Evolutionary conservation across 768 basidiomycete species (phyloP).

Genomic region (Lactarius deliciosus): DNA sequence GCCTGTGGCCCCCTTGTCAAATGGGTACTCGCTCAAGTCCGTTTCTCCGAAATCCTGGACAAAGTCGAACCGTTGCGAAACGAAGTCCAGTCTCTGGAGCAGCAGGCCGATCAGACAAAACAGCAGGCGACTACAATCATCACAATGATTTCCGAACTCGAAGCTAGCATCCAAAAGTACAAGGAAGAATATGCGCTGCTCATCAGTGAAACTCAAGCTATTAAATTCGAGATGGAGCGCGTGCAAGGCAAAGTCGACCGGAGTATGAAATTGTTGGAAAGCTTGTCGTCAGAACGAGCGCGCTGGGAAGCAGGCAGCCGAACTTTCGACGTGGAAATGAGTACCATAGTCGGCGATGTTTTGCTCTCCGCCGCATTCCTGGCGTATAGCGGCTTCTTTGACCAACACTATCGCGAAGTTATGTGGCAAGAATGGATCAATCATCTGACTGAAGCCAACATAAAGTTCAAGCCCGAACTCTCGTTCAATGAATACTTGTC

Average conservation of each 20-base stretch:
- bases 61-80: conserved; percentile 94
- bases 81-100: conserved; percentile 91
- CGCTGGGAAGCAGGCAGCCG: conserved; percentile 95
- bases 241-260: conserved; percentile 97
- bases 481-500: conserved; percentile 95
- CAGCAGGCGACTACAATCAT: conserved; percentile 89
- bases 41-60: conserved; percentile 96
- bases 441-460: conserved; percentile 84
- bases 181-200: conserved; percentile 97
- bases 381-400: conserved; percentile 97
- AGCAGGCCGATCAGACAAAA: conserved; percentile 92
- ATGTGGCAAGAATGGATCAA: conserved; percentile 97
- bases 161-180: conserved; percentile 88
- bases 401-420: conserved; percentile 94
- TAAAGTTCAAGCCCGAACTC: conserved; percentile 90
- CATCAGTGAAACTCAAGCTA: conserved; percentile 95
- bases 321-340: conserved; percentile 97
- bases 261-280: conserved; percentile 92
- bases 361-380: conserved; percentile 94
- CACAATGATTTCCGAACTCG: conserved; percentile 88
- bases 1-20: conserved; percentile 98
- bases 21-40: conserved; percentile 96
- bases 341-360: conserved; percentile 97
- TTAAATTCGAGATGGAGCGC: conserved; percentile 96
- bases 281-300: conserved; percentile 88